Conservation (phyloP, 768 basidiomycete genomes). For the Naganishia vaughanmartiniae region DNA sequence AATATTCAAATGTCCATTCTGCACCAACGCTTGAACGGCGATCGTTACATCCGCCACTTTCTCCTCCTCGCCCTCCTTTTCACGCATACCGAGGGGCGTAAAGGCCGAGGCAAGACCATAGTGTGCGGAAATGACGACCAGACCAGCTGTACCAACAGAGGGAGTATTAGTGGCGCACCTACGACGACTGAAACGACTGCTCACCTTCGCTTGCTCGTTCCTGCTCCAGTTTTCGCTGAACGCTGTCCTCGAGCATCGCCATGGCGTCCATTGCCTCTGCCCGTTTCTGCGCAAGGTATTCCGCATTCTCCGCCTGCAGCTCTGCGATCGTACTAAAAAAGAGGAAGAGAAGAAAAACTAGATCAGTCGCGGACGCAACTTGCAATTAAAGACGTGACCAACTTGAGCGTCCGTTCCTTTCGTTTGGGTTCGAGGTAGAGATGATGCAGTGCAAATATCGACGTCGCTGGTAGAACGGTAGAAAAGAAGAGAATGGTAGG, state of each 20-base stretch:
- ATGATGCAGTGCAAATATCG: constrained; percentile 51
- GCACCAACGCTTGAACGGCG: constrained; percentile 76
- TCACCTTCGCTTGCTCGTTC: constrained; percentile 70
- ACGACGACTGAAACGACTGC: constrained; percentile 22
- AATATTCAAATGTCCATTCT: constrained; percentile 72
- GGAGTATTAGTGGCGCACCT: neutral
- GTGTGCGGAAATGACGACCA: constrained; percentile 71
- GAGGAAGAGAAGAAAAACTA: constrained; percentile 15
- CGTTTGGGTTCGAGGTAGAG: constrained; percentile 50
- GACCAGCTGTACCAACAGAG: constrained; percentile 56
- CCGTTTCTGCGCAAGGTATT: constrained; percentile 64
- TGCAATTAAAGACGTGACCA: constrained; percentile 22
- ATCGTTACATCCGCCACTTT: constrained; percentile 73
- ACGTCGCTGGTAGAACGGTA: constrained; percentile 49
- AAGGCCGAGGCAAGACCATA: constrained; percentile 61
- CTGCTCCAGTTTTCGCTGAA: constrained; percentile 62
- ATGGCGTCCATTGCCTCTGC: constrained; percentile 65
- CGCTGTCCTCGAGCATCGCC: constrained; percentile 66
- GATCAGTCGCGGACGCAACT: constrained; percentile 31
- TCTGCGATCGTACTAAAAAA: constrained; percentile 63
- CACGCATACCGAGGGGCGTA: constrained; percentile 41
- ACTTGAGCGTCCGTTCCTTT: constrained; percentile 44
- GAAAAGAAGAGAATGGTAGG: constrained; percentile 45
- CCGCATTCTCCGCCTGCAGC: constrained; percentile 63
- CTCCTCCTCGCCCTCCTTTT: constrained; percentile 55